phyloP scores from a whole-genome alignment of 2,329 filamentous ascomycete genomes.

The Juglanconis sp. region DNA sequence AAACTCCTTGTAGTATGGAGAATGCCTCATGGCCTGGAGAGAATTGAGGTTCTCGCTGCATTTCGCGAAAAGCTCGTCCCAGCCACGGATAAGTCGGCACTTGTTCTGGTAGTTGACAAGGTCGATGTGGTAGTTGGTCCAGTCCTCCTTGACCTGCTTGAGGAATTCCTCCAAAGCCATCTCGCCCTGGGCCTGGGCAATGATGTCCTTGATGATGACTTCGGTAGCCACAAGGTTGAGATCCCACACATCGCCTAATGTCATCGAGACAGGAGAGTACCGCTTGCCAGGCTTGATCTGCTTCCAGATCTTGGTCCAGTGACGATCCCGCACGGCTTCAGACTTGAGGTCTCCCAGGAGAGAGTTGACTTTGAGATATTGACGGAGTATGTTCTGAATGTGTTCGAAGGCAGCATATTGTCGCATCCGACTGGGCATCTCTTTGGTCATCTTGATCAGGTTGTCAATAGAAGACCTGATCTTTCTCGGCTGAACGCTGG shows the following conservation, averaged over 20 bases:
- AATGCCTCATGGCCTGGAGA: conserved; percentile 97
- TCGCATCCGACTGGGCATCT: conserved; percentile 98
- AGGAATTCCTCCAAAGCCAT: conserved; percentile 98
- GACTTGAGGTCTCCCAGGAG: conserved; percentile 89
- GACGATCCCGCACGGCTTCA: conserved; percentile 90
- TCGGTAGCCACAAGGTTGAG: conserved; percentile 87
- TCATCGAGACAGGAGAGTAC: conserved; percentile 92
- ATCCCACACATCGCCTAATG: conserved; percentile 98
- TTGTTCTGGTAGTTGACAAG: conserved; percentile 98
- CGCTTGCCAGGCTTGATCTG: conserved; percentile 86
- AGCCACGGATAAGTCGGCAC: conserved; percentile 92
- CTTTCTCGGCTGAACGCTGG: conserved; percentile 90
- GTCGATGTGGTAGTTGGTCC: conserved; percentile 92
- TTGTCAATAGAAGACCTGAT: conserved; percentile 84
- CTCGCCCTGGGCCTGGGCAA: conserved; percentile 92
- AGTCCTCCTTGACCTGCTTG: conserved; percentile 92
- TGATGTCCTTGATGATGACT: conserved; percentile 84
- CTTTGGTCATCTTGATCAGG: conserved; percentile 95
- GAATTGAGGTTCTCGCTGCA: conserved; percentile 98
- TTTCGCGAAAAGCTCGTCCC: conserved; percentile 97
- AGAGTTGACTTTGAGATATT: conserved; percentile 86
- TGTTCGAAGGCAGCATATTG: conserved; percentile 99
- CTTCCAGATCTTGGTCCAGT: conserved; percentile 99
- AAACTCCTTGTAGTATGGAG: conserved; percentile 98
- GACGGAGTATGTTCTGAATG: conserved; percentile 84